A percentile compares a stretch with the other conserved stretches of the same genome.
phyloP scores from a whole-genome alignment of 805 yeast species.

The Sugiyamaella chiloensis region DNA sequence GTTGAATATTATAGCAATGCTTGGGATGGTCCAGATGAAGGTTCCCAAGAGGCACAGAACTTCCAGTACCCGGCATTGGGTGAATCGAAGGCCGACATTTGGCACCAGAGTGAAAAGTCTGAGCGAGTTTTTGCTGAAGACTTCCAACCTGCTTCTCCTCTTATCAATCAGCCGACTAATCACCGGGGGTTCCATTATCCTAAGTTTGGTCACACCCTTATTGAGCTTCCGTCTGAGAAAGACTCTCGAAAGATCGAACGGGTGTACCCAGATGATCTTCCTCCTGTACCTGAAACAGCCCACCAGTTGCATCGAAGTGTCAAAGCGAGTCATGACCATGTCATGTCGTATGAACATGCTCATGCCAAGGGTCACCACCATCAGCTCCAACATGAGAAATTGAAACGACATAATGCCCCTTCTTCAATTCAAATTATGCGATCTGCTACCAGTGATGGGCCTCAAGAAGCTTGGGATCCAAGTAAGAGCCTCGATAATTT shows the following conservation, averaged over 20 bases:
- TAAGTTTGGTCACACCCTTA: slow-evolving; percentile 10
- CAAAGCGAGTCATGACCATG: neutral
- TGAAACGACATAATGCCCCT: neutral
- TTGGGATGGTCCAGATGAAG: slow-evolving; percentile 13
- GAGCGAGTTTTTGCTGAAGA: slow-evolving; percentile 20
- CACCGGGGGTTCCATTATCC: slow-evolving; percentile 9
- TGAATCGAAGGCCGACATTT: slow-evolving; percentile 12
- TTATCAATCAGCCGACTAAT: neutral
- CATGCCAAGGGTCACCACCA: slow-evolving; percentile 1
- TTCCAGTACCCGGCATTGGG: slow-evolving; percentile 21
- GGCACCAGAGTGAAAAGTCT: slow-evolving; percentile 10
- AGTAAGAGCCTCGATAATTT: slow-evolving; percentile 19
- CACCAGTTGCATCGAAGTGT: neutral
- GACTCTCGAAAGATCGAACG: slow-evolving; percentile 15
- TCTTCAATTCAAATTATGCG: neutral
- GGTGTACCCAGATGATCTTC: slow-evolving; percentile 15
- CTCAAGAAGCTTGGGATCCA: slow-evolving; percentile 20
- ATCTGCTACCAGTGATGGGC: slow-evolving; percentile 4
- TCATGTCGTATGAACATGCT: neutral
- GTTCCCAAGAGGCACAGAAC: neutral
- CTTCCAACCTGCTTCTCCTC: neutral
- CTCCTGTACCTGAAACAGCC: neutral
- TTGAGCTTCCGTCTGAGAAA: slow-evolving; percentile 25
- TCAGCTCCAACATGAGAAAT: neutral
- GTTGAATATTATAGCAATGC: slow-evolving; percentile 17